phyloP scores from a whole-genome alignment of 2,329 filamentous ascomycete species.

The Fusarium sterilihyphosum region DNA sequence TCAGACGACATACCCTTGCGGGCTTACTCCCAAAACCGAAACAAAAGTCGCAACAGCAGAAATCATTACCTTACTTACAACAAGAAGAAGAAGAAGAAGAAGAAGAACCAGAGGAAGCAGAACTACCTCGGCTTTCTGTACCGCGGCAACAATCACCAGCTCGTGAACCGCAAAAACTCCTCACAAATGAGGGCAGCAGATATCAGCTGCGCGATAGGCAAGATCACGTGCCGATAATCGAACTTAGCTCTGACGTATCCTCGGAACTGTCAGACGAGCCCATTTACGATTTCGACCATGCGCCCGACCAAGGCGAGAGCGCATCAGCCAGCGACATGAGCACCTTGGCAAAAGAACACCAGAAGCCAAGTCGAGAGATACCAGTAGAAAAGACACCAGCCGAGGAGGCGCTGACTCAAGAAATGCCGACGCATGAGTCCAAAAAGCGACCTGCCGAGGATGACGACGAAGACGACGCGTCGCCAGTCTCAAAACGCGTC shows the following conservation, averaged over 20 bases:
- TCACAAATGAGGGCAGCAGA: background rate
- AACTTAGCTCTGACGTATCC: background rate
- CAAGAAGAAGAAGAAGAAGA: background rate
- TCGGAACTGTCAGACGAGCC: background rate
- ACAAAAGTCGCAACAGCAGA: background rate
- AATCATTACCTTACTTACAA: background rate
- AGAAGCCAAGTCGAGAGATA: background rate
- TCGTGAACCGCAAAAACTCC: background rate
- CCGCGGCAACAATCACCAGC: background rate
- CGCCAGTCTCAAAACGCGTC: constrained; percentile 13
- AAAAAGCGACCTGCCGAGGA: constrained; percentile 3
- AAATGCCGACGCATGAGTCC: background rate
- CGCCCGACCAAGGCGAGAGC: constrained; percentile 4
- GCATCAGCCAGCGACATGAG: constrained; percentile 9
- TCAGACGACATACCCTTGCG: constrained; percentile 5
- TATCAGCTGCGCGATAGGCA: background rate
- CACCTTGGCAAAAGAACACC: background rate
- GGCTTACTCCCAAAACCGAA: constrained; percentile 2
- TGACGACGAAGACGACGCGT: constrained; percentile 4
- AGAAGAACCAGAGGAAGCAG: background rate
- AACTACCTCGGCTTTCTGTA: background rate
- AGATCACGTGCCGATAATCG: constrained; percentile 1
- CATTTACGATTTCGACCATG: background rate
- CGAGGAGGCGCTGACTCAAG: background rate
- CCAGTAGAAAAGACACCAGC: background rate